These are phyloP conservation scores for Heliamphora exappendiculata DNA, from an alignment of 148 eudicot genomes.

Conservation along the genomic window DNA sequence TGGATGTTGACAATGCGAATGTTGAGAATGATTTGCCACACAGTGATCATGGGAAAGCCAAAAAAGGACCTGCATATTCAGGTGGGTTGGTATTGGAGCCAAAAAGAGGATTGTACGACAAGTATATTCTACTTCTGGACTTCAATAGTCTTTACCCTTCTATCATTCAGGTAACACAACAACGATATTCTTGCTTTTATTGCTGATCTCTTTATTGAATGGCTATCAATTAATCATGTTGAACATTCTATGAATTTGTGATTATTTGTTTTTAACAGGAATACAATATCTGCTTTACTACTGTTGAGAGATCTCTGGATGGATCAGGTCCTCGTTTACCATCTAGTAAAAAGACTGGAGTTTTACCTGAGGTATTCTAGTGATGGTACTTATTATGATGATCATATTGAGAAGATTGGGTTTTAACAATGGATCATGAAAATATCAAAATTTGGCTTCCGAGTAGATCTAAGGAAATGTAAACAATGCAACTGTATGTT, in stretches of 20 bases:
- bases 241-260: neutral
- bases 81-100: constrained; percentile 99
- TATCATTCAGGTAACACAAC: constrained; percentile 72
- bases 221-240: neutral
- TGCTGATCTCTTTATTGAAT: neutral
- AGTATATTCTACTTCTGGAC: constrained; percentile 85
- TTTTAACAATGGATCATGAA: neutral
- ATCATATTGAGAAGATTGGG: neutral
- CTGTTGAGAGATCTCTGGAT: constrained; percentile 71
- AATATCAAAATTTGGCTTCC: neutral
- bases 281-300: constrained; percentile 93
- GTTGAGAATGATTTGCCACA: constrained; percentile 46
- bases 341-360: constrained; percentile 59
- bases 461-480: neutral
- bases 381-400: neutral
- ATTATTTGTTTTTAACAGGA: constrained; percentile 41
- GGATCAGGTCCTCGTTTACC: constrained; percentile 65
- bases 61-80: constrained; percentile 83
- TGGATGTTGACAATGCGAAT: constrained; percentile 32
- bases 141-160: constrained; percentile 99
- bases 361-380: constrained; percentile 83
- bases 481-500: neutral
- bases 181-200: neutral
- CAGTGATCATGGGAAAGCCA: constrained; percentile 48
- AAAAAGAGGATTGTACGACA: constrained; percentile 92